Conservation (phyloP, 1,284 basidiomycete genomes). For the Cyathus pygmaeus region DNA sequence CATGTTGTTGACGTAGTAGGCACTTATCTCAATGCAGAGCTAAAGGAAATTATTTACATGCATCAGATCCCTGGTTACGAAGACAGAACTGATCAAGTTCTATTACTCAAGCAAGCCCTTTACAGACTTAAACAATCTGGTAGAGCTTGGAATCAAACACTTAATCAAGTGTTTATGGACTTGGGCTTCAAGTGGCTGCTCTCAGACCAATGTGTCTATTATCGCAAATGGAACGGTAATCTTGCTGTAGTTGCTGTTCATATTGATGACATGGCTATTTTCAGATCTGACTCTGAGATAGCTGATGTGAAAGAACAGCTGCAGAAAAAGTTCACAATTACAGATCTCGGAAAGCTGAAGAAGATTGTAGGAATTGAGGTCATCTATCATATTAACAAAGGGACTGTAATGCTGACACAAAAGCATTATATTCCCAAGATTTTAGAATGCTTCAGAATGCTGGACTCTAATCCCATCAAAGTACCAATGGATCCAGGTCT, state of each 20-base stretch:
- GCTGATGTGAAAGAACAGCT: constrained; percentile 33
- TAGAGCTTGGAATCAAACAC: constrained; percentile 46
- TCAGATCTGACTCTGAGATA: constrained; percentile 22
- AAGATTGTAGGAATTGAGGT: constrained; percentile 45
- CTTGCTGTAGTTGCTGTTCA: constrained; percentile 36
- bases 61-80: constrained; percentile 45
- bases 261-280: constrained; percentile 42
- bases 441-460: constrained; percentile 41
- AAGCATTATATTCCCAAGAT: constrained; percentile 48
- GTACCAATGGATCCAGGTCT: constrained; percentile 18
- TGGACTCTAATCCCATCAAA: constrained; percentile 15
- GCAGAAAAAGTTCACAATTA: constrained; percentile 28
- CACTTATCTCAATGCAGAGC: constrained; percentile 51
- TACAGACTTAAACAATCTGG: constrained; percentile 54
- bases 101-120: constrained; percentile 42
- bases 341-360: constrained; percentile 33
- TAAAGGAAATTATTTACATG: constrained; percentile 52
- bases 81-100: constrained; percentile 35
- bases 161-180: constrained; percentile 25
- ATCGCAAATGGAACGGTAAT: constrained; percentile 5
- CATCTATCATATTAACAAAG: constrained; percentile 24
- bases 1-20: constrained; percentile 54
- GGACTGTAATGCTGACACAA: constrained; percentile 46
- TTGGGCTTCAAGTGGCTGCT: constrained; percentile 35
- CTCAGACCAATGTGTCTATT: constrained; percentile 46